These are phyloP conservation scores for Gnaphalium uliginosum DNA, from an alignment of 129 eudicot genomes.

Conservation along the genomic window DNA sequence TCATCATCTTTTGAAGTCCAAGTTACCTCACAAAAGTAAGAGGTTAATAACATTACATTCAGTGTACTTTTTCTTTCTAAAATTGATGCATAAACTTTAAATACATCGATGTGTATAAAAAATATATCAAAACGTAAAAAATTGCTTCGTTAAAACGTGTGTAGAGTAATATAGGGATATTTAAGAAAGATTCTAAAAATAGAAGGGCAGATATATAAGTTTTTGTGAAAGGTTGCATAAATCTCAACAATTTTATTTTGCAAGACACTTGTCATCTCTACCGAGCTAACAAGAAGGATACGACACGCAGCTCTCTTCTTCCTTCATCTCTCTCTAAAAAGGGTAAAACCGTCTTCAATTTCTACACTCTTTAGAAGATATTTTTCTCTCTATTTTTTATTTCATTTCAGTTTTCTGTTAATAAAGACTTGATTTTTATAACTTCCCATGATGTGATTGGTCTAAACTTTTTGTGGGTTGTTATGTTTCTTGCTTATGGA, in stretches of 20 bases:
- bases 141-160: too few relatives aligned
- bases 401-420: neutral
- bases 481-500: conserved; percentile 12
- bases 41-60: too few relatives aligned
- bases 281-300: conserved; percentile 46
- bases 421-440: conserved; percentile 17
- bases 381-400: neutral
- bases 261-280: conserved; percentile 72
- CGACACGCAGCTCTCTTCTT: conserved; percentile 45
- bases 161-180: neutral
- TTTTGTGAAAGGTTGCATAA: conserved; percentile 10
- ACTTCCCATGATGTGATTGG: conserved; percentile 7
- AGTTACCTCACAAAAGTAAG: too few relatives aligned
- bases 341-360: conserved; percentile 56
- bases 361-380: conserved; percentile 23
- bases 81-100: too few relatives aligned
- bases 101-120: too few relatives aligned
- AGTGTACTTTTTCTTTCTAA: too few relatives aligned
- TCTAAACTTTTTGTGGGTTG: conserved; percentile 25
- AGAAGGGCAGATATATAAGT: conserved; percentile 13
- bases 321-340: conserved; percentile 34
- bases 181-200: neutral
- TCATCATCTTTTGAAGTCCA: too few relatives aligned
- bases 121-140: too few relatives aligned
- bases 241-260: conserved; percentile 23